A percentile compares a stretch with the other conserved stretches of the same genome.
Evolutionary conservation across 306 rosid genomes (phyloP).

Genomic region (Pyrus pyrifolia): DNA sequence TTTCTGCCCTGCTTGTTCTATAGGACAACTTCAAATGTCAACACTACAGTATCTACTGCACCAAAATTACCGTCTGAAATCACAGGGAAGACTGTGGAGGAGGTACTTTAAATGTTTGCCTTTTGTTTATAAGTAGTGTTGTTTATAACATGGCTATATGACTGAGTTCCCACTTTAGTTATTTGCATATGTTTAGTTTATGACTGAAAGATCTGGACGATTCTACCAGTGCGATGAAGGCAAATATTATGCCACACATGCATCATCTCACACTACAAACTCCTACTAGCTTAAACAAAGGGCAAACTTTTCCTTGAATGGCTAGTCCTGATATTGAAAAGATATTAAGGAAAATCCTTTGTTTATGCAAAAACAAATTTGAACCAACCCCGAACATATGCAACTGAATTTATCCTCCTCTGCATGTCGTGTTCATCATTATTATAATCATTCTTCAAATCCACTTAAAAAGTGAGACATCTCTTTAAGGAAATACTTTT

Average conservation of each 20-base stretch:
- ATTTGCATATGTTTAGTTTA: not conserved
- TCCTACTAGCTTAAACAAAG: not conserved
- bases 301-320: not conserved
- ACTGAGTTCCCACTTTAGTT: not conserved
- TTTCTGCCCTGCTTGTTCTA: slow-evolving; percentile 23
- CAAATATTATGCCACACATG: not conserved
- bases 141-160: not conserved
- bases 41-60: slow-evolving; percentile 38
- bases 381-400: not conserved
- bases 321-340: not conserved
- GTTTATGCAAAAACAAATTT: not conserved
- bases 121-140: not conserved
- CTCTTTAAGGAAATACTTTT: not conserved
- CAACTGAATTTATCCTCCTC: not conserved
- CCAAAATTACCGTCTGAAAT: slow-evolving; percentile 91
- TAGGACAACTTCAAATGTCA: slow-evolving; percentile 62
- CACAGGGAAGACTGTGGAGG: slow-evolving; percentile 91
- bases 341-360: not conserved
- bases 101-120: slow-evolving; percentile 43
- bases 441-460: not conserved
- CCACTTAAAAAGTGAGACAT: not conserved
- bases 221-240: not conserved
- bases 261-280: not conserved
- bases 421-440: not conserved
- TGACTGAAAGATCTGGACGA: not conserved